Conservation (phyloP, 2,329 filamentous ascomycete species). For the Colletotrichum horii region DNA sequence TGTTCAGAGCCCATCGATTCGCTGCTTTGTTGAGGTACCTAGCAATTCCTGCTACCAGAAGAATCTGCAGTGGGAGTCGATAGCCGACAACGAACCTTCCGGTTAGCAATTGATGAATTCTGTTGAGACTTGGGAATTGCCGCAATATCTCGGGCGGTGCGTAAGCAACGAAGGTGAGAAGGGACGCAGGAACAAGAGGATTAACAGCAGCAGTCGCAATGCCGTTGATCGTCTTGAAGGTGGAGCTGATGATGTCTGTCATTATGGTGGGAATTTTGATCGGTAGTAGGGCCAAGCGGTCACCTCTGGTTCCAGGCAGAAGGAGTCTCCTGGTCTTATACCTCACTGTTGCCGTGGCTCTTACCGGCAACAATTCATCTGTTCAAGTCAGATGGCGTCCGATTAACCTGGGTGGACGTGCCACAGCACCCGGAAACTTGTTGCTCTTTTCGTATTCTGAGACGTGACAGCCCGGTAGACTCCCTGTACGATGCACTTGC, state of each 20-base stretch:
- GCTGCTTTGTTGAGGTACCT: not conserved
- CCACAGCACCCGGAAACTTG: not conserved
- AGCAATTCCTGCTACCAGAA: not conserved
- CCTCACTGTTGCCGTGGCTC: not conserved
- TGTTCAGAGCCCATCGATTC: not conserved
- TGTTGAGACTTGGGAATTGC: not conserved
- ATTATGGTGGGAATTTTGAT: not conserved
- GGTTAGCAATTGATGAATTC: not conserved
- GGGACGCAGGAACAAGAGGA: not conserved
- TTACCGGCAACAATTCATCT: not conserved
- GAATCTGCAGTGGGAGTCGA: not conserved
- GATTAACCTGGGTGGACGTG: not conserved
- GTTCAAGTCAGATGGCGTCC: not conserved
- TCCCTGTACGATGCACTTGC: not conserved
- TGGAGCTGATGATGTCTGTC: not conserved
- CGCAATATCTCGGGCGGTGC: not conserved
- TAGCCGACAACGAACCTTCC: not conserved
- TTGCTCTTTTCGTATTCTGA: not conserved
- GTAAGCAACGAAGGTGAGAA: not conserved
- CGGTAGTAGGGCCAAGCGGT: not conserved
- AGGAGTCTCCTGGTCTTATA: not conserved
- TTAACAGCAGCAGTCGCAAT: not conserved
- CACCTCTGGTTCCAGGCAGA: fast-evolving
- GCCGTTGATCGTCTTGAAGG: not conserved
- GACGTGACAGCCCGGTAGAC: not conserved